Conservation (phyloP, 768 basidiomycete species). For the Boletus subparvulus region DNA sequence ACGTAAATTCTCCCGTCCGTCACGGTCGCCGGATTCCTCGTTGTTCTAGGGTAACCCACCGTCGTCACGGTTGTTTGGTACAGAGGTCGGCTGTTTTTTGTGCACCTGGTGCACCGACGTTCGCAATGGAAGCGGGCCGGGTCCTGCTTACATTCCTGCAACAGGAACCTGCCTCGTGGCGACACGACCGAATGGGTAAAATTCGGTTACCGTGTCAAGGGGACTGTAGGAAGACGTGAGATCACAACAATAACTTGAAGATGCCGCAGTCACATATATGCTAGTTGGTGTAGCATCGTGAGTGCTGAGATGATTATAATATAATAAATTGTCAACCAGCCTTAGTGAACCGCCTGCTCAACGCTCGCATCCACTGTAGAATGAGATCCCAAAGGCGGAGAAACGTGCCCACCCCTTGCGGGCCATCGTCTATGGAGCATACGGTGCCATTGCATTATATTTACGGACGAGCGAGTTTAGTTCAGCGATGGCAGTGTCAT, state of each 20-base stretch:
- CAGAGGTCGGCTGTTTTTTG: constrained; percentile 5
- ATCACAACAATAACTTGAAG: background rate
- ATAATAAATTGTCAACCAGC: background rate
- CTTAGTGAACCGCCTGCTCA: constrained; percentile 11
- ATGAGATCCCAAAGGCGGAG: constrained; percentile 31
- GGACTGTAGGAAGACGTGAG: background rate
- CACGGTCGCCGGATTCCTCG: background rate
- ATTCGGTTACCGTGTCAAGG: constrained; percentile 18
- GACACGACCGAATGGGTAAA: constrained; percentile 2
- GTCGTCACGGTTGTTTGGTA: constrained; percentile 8
- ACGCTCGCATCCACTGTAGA: constrained; percentile 25
- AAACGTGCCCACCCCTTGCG: background rate
- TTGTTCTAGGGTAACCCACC: background rate
- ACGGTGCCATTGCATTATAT: constrained; percentile 80
- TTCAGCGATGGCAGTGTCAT: constrained; percentile 65
- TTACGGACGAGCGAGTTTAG: constrained; percentile 74
- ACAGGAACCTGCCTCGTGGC: constrained; percentile 19
- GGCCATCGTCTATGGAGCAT: constrained; percentile 33
- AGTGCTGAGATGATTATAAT: background rate
- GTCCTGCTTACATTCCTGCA: constrained; percentile 4
- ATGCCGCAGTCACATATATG: background rate
- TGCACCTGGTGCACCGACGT: background rate
- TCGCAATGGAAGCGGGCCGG: background rate
- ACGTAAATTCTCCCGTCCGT: constrained; percentile 11
- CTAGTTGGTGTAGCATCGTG: background rate